Conservation (phyloP, 345 rosid genomes). For the Carallia brachiata region DNA sequence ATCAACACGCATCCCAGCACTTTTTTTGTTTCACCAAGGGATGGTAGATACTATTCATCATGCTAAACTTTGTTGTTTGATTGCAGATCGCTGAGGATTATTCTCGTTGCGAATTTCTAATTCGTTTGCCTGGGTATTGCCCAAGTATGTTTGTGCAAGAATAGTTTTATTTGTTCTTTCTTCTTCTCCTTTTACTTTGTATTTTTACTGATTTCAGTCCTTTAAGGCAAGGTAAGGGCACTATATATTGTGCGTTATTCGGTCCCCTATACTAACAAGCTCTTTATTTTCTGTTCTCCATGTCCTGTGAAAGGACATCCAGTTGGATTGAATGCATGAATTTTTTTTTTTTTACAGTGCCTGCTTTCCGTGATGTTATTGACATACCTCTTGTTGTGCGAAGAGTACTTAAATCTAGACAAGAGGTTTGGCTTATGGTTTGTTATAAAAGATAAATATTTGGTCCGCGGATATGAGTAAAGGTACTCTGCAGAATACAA, state of each 20-base stretch:
- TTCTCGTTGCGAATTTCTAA: constrained; percentile 88
- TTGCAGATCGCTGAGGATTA: constrained; percentile 96
- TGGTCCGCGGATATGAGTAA: no score
- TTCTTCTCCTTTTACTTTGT: not conserved
- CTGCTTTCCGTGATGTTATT: constrained; percentile 91
- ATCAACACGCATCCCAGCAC: no score
- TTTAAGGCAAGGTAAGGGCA: no score
- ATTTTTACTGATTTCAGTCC: no score
- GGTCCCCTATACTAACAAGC: no score
- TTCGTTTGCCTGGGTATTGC: constrained; percentile 98
- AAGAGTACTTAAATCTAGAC: constrained; percentile 81
- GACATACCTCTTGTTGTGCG: constrained; percentile 97
- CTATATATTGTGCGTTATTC: no score
- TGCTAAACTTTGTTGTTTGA: no score
- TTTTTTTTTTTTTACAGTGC: constrained; percentile 53
- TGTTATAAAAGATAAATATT: no score
- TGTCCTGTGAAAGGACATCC: not conserved
- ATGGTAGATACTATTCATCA: no score
- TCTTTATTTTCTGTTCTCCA: not conserved
- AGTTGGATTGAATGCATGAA: not conserved
- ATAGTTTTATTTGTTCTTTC: not conserved
- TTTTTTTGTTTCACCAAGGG: no score
- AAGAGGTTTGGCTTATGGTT: constrained; percentile 54
- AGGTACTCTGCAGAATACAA: no score
- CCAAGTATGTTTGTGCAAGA: constrained; percentile 63